Evolutionary conservation across 2,329 filamentous ascomycete species (phyloP), one percentile per base, ranked within the genome.

Genomic region (Aphanocladium album): DNA sequence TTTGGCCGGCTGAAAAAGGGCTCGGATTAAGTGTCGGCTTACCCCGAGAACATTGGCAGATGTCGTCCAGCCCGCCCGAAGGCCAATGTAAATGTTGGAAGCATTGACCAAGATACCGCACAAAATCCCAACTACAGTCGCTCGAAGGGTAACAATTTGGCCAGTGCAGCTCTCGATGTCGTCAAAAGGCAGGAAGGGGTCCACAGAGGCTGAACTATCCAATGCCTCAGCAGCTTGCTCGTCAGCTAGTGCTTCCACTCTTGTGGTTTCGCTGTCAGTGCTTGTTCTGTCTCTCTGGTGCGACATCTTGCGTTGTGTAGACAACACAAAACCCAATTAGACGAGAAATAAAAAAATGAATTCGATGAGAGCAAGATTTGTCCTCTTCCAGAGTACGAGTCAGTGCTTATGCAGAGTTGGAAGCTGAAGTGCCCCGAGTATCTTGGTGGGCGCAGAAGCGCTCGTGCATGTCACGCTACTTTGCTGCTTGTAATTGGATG

Each of bases 31-130:
- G 5, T 5, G 17, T n/a, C 7, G 21, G 21, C 55, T 1, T 19
- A 55, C 58, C 16, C 41, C 58, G 7, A 56, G 51, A 14, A 55
- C 58, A 25, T 54, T 60, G 21, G 51, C 50, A n/a, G 51, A 60
- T 7, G 33, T 56, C 7, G 58, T 60, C 58, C 51, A 60, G 49
- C 58, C 58, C 2, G 51, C 51, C 2, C 51, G 51, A 5, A 60
- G 58, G 23, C 51, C 58, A 47, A 60, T 55, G 51, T 55, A 60
- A 9, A 54, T 50, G 49, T 60, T 60, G 57, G 57, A 60, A 4
- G 57, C 57, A 21, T 60, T 60, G 14, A 60, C 49, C 19, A 60
- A 49, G 27, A 60, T 39, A 8, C 57, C 57, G 49, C 57, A 54
- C 1, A 60, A 9, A 12, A 60, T 47, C 2, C 57, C 57, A 3